These are phyloP conservation scores for Moesziomyces globuligerus DNA, from an alignment of 1,284 basidiomycete genomes.

Conservation along the genomic window DNA sequence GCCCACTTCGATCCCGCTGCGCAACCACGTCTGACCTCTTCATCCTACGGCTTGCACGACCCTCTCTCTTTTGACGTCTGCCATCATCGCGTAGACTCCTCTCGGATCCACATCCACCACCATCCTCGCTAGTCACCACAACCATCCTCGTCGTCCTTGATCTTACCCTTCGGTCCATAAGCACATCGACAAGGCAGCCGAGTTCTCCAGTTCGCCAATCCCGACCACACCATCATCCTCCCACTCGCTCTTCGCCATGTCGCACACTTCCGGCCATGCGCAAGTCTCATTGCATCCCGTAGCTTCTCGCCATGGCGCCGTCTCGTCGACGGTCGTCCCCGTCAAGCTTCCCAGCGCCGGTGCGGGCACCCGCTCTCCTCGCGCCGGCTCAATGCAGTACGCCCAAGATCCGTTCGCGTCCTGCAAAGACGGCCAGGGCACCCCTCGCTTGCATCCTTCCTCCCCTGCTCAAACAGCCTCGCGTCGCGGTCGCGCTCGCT, in stretches of 20 bases:
- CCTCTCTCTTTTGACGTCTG: no score
- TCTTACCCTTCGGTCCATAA: no score
- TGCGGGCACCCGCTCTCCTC: neutral
- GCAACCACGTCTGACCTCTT: no score
- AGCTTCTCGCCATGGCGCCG: constrained; percentile 49
- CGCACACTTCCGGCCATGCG: constrained; percentile 32
- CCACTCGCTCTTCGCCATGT: constrained; percentile 27
- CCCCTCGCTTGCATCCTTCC: constrained; percentile 25
- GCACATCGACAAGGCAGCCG: no score
- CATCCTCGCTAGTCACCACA: no score
- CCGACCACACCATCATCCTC: neutral
- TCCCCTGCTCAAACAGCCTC: constrained; percentile 11
- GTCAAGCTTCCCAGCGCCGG: constrained; percentile 39
- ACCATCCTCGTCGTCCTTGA: no score
- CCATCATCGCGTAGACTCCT: no score
- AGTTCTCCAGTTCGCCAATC: neutral
- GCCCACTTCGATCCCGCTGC: no score
- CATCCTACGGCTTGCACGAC: no score
- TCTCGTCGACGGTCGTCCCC: constrained; percentile 48
- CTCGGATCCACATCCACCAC: no score
- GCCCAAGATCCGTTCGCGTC: neutral
- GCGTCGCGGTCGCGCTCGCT: constrained; percentile 6
- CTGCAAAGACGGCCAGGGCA: constrained; percentile 18
- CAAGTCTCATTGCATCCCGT: constrained; percentile 58
- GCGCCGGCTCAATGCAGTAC: neutral